Evolutionary conservation across 2,329 filamentous ascomycete genomes (phyloP).

Genomic region (Fusarium buharicum): DNA sequence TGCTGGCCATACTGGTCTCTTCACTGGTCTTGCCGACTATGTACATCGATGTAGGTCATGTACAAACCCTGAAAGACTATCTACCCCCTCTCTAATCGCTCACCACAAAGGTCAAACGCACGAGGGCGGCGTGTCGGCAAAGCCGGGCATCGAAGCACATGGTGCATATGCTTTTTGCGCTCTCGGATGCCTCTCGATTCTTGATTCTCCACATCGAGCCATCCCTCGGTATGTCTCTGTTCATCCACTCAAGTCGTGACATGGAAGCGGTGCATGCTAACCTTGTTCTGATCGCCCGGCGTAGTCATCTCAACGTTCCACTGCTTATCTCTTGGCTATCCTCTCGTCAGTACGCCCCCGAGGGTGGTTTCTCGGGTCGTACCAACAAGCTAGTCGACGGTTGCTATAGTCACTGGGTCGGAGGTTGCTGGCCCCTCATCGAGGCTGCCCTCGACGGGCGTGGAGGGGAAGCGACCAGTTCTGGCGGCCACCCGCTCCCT

Average conservation of each 20-base stretch:
- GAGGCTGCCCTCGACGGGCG: slow-evolving; percentile 77
- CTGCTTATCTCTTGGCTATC: slow-evolving; percentile 88
- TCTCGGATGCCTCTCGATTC: slow-evolving; percentile 85
- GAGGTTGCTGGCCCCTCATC: slow-evolving; percentile 91
- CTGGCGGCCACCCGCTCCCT: slow-evolving; percentile 46
- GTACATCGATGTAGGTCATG: slow-evolving; percentile 76
- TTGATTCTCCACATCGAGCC: slow-evolving; percentile 80
- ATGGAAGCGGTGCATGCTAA: slow-evolving; percentile 50
- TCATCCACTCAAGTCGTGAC: slow-evolving; percentile 49
- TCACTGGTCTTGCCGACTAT: slow-evolving; percentile 80
- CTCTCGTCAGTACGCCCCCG: slow-evolving; percentile 86
- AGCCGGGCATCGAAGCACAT: slow-evolving; percentile 90
- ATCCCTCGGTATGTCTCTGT: slow-evolving; percentile 71
- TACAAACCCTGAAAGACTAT: slow-evolving; percentile 29
- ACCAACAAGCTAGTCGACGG: slow-evolving; percentile 98
- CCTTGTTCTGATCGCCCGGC: slow-evolving; percentile 39
- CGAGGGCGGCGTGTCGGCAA: slow-evolving; percentile 90
- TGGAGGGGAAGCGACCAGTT: slow-evolving; percentile 46
- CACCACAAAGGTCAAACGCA: slow-evolving; percentile 79
- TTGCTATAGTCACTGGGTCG: slow-evolving; percentile 98
- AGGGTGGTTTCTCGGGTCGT: slow-evolving; percentile 91
- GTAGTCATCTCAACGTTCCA: slow-evolving; percentile 79
- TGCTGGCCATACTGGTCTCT: slow-evolving; percentile 71
- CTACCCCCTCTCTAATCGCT: slow-evolving; percentile 31
- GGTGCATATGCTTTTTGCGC: slow-evolving; percentile 97